Base-by-base conservation (phyloP, 2,329 filamentous ascomycete species). In the Trichoderma cornu-damae region DNA sequence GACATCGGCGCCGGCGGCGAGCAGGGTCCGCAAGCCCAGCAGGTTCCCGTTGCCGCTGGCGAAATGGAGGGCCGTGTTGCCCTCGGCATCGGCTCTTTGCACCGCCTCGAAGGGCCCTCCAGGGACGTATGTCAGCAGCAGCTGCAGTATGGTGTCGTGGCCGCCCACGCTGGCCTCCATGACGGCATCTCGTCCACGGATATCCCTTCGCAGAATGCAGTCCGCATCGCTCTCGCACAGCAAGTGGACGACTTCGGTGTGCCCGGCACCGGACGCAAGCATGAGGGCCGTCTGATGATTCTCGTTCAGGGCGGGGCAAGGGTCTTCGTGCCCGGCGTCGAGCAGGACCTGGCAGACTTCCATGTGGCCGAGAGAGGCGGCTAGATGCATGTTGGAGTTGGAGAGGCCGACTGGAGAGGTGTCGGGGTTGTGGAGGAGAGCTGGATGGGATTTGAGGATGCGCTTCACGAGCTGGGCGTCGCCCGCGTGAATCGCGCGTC, bases 31-130 rank as follows among this genome's bases (percentile, higher is more conserved):
- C 55, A 95, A 73, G 0, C 89, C 87, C 54, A 91, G 83, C 44
- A 95, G 72, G 64, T 93, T 88, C 1, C 90, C 90, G 65, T 89
- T 89, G 44, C 87, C 87, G 66, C 85, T 90, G 11, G 91, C 91
- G 73, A 94, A 91, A 72, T 96, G 90, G 42, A 96, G 76, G 0
- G 90, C 88, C 2, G 90, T 95, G 68, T 95, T 94, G n/a, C 90
- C 90, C 58, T 87, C 81, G 1, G 78, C 66, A 66, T 96, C 90
- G 3, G 78, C 76, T 28, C 79, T 75, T 44, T 77, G 76, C 6
- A 88, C 78, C 3, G 81, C 79, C 0, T 75, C 74, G 20, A 71
- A 70, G 0, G 80, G 75, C 12, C 81, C 81, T n/a, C 73, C 73
- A 6, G 83, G 82, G 1, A 77, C 79, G 63, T 80, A 85, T 0